phyloP scores from a whole-genome alignment of 371 early-diverging fungal species.

The Batrachochytrium dendrobatidis region DNA sequence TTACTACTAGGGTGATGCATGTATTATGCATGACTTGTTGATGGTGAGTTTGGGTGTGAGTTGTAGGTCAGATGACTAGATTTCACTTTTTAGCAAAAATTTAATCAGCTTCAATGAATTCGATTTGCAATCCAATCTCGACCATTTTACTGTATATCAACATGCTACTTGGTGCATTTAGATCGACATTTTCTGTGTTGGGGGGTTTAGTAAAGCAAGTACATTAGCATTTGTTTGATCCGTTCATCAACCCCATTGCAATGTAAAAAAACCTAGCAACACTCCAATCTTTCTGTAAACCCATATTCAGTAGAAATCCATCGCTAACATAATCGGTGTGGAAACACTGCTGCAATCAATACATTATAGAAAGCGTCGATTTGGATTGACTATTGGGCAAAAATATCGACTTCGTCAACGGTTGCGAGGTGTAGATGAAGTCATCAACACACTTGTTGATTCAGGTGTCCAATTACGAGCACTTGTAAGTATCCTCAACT shows the following conservation, averaged over 20 bases:
- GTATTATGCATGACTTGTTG: too few species aligned
- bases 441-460: constrained; percentile 69
- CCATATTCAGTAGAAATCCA: background rate
- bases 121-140: too few species aligned
- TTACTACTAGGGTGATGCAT: too few species aligned
- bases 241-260: background rate
- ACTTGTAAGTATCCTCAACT: constrained; percentile 45
- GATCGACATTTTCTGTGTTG: background rate
- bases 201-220: background rate
- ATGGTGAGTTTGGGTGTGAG: too few species aligned
- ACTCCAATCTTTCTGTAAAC: background rate
- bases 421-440: constrained; percentile 81
- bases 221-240: background rate
- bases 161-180: constrained; percentile 1
- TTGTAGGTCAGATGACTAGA: too few species aligned
- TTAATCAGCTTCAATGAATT: too few species aligned
- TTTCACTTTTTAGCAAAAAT: too few species aligned
- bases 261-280: background rate
- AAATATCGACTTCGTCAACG: constrained; percentile 92
- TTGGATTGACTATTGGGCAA: constrained; percentile 82
- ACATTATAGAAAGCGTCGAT: constrained; percentile 44
- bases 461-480: constrained; percentile 87
- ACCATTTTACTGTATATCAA: too few species aligned
- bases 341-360: too few species aligned
- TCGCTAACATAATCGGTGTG: background rate